Evolutionary conservation across 129 eudicot genomes (phyloP).

Genomic region (Ambrosia artemisiifolia): DNA sequence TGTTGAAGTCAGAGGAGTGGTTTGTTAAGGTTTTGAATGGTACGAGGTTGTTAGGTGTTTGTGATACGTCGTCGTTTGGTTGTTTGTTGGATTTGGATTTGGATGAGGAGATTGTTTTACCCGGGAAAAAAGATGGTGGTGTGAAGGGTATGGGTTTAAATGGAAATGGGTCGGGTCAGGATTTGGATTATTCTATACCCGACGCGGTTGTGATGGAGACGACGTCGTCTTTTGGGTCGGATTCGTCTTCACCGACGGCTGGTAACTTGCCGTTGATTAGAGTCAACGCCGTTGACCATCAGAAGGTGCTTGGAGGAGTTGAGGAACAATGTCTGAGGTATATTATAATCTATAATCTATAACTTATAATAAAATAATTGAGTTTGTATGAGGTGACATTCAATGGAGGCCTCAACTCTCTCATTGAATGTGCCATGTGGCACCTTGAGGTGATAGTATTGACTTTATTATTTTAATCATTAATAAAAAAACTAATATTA

Average conservation of each 20-base stretch:
- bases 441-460: no score
- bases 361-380: no score
- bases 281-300: conserved; percentile 50
- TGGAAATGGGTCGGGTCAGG: conserved; percentile 23
- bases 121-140: conserved; percentile 23
- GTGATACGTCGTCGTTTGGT: conserved; percentile 61
- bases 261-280: conserved; percentile 53
- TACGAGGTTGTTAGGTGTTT: conserved; percentile 44
- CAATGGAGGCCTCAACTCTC: no score
- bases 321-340: conserved; percentile 41
- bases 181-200: conserved; percentile 40
- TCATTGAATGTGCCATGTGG: no score
- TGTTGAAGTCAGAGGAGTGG: conserved; percentile 70
- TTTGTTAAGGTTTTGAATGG: conserved; percentile 65
- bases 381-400: no score
- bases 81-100: conserved; percentile 47
- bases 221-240: conserved; percentile 61
- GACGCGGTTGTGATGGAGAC: conserved; percentile 67
- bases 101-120: conserved; percentile 34
- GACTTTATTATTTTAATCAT: no score
- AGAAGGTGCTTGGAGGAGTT: conserved; percentile 38
- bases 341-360: no score
- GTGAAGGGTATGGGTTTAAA: background rate
- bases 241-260: conserved; percentile 56
- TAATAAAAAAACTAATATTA: no score